phyloP scores from a whole-genome alignment of 257 asterid genomes.

The Echium plantagineum region DNA sequence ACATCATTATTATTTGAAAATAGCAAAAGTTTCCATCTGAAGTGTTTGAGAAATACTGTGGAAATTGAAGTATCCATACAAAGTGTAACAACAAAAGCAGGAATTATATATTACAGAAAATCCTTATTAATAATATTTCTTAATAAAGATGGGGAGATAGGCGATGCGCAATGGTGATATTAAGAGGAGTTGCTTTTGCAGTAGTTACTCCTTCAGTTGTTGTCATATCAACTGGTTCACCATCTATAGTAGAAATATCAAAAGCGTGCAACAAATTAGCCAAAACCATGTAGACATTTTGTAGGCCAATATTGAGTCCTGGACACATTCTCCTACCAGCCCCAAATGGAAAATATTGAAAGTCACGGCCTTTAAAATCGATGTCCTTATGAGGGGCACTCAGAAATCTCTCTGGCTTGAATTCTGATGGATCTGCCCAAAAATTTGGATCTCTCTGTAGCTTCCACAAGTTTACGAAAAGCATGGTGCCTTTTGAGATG shows the following conservation, averaged over 20 bases:
- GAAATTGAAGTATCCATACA: too few relatives aligned
- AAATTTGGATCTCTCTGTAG: conserved; percentile 31
- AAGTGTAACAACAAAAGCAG: too few relatives aligned
- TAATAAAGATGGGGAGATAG: conserved; percentile 17
- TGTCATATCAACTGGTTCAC: conserved; percentile 29
- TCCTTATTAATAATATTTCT: too few relatives aligned
- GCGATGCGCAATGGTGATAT: conserved; percentile 22
- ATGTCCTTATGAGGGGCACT: conserved; percentile 16
- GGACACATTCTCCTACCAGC: conserved; percentile 46
- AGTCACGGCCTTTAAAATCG: conserved; percentile 27
- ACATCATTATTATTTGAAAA: too few relatives aligned
- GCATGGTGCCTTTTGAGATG: conserved; percentile 29
- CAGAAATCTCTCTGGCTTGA: conserved; percentile 42
- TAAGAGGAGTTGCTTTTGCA: conserved; percentile 29
- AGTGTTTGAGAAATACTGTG: too few relatives aligned
- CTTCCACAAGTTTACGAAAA: conserved; percentile 34
- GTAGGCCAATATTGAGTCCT: conserved; percentile 18
- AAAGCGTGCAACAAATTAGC: conserved; percentile 34
- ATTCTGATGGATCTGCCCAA: conserved; percentile 37
- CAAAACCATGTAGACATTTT: conserved; percentile 17
- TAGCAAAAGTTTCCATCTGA: too few relatives aligned
- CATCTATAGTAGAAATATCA: conserved; percentile 15
- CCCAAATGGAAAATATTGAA: conserved; percentile 46
- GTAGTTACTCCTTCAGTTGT: conserved; percentile 26
- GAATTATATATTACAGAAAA: too few relatives aligned